Percentiles rank a stretch among this genome's conserved stretches.
These are phyloP conservation scores for Olyra latifolia DNA, from an alignment of 176 grass and related monocot species.

Conservation along the genomic window DNA sequence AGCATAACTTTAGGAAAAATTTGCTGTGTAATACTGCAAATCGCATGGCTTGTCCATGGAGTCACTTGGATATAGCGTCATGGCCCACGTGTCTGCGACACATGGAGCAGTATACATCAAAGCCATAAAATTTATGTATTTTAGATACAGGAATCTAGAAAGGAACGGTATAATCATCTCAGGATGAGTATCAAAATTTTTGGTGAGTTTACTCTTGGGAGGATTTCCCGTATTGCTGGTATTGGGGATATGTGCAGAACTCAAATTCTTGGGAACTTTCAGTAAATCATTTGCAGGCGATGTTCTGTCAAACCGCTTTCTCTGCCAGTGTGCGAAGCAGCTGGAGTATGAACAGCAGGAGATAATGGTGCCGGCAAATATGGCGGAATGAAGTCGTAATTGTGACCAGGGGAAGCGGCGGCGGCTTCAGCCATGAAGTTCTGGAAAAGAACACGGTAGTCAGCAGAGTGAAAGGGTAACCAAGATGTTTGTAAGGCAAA, in stretches of 20 bases:
- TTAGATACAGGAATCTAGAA: conserved; percentile 13
- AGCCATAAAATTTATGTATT: neutral
- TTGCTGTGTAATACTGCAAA: too few relatives aligned
- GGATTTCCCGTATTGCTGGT: conserved; percentile 18
- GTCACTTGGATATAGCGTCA: too few relatives aligned
- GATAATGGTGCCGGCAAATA: conserved; percentile 42
- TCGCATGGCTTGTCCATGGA: too few relatives aligned
- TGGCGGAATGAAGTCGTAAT: conserved; percentile 44
- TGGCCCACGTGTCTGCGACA: too few relatives aligned
- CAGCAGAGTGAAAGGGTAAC: conserved; percentile 21
- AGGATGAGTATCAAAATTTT: conserved; percentile 21
- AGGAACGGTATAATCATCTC: neutral
- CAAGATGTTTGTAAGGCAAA: neutral
- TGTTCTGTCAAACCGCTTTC: conserved; percentile 25
- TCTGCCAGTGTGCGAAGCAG: conserved; percentile 6
- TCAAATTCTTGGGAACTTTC: conserved; percentile 11
- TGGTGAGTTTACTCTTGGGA: conserved; percentile 25
- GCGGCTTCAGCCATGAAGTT: conserved; percentile 55
- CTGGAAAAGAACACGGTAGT: conserved; percentile 37
- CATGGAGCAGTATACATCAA: neutral
- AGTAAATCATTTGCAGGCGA: conserved; percentile 42
- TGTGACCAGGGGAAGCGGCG: conserved; percentile 46
- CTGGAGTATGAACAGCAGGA: conserved; percentile 16
- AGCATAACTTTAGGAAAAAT: too few relatives aligned
- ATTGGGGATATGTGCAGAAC: conserved; percentile 39